Evolutionary conservation across 176 grass and related monocot genomes (phyloP).

Genomic region (Carex parvula): DNA sequence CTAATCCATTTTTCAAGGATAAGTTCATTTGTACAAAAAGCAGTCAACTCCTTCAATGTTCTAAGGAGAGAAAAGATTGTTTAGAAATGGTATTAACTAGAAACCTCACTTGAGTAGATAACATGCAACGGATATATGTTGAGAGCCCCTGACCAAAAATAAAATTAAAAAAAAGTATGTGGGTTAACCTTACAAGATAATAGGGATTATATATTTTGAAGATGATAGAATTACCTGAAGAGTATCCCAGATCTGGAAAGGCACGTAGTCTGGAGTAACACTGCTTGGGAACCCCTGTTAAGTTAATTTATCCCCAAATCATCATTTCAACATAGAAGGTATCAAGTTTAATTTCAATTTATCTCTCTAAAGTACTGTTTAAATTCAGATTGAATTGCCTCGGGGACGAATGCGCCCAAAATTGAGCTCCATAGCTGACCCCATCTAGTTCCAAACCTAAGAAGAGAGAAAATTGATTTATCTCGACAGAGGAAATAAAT

Average conservation of each 20-base stretch:
- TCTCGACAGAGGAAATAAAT: not conserved
- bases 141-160: slow-evolving; percentile 55
- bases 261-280: slow-evolving; percentile 86
- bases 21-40: slow-evolving; percentile 28
- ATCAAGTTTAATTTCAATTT: not conserved
- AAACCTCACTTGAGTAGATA: slow-evolving; percentile 86
- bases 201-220: not conserved
- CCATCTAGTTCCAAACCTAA: slow-evolving; percentile 72
- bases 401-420: slow-evolving; percentile 78
- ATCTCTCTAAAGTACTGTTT: not conserved
- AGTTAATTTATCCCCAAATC: slow-evolving; percentile 12
- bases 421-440: slow-evolving; percentile 53
- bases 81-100: not conserved
- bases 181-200: not conserved
- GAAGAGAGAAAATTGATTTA: not conserved
- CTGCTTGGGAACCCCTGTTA: slow-evolving; percentile 78
- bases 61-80: not conserved
- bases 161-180: not conserved
- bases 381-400: slow-evolving; percentile 37
- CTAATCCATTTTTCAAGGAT: slow-evolving; percentile 37
- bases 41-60: not conserved
- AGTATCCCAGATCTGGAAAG: slow-evolving; percentile 89
- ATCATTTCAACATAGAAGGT: not conserved
- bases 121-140: slow-evolving; percentile 84
- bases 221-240: slow-evolving; percentile 46